A percentile compares a stretch with the other conserved stretches of the same genome.
phyloP scores from a whole-genome alignment of 1,284 basidiomycete genomes.

The Hypsizygus ulmarius region DNA sequence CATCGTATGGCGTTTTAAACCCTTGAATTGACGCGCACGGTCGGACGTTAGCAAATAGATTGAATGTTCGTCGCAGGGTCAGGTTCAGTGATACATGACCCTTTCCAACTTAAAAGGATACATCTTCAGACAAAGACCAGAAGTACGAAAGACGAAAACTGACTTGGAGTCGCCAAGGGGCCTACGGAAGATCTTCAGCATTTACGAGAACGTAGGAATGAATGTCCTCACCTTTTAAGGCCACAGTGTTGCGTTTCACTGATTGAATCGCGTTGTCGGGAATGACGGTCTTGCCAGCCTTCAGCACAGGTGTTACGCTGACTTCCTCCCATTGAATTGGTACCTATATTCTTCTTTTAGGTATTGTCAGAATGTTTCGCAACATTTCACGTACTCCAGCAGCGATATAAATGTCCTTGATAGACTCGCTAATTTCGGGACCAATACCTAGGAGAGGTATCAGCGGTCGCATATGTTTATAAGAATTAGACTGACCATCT shows the following conservation, averaged over 20 bases:
- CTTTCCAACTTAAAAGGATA: slow-evolving; percentile 81
- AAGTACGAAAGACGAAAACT: slow-evolving; percentile 19
- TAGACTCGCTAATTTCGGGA: slow-evolving; percentile 95
- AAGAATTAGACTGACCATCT: slow-evolving; percentile 61
- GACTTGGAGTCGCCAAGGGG: slow-evolving; percentile 92
- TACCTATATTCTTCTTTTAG: slow-evolving; percentile 50
- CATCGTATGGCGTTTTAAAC: slow-evolving; percentile 97
- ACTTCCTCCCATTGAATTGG: slow-evolving; percentile 99
- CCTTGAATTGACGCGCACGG: slow-evolving; percentile 96
- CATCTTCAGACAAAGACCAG: slow-evolving; percentile 11
- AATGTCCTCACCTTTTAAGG: slow-evolving; percentile 79
- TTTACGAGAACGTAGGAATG: not conserved
- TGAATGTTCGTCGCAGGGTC: slow-evolving; percentile 95
- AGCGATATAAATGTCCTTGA: slow-evolving; percentile 91
- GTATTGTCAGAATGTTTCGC: not conserved
- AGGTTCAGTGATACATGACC: slow-evolving; percentile 98
- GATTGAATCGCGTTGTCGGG: slow-evolving; percentile 90
- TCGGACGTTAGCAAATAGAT: slow-evolving; percentile 97
- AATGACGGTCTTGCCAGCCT: slow-evolving; percentile 96
- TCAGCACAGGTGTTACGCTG: slow-evolving; percentile 91
- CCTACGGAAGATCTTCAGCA: slow-evolving; percentile 41
- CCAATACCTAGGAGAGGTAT: slow-evolving; percentile 78
- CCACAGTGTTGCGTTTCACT: slow-evolving; percentile 97
- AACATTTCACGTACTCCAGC: slow-evolving; percentile 60
- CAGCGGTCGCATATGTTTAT: slow-evolving; percentile 4